Evolutionary conservation across 192 early-diverging fungal genomes (phyloP).

Genomic region (Geosiphon pyriformis): DNA sequence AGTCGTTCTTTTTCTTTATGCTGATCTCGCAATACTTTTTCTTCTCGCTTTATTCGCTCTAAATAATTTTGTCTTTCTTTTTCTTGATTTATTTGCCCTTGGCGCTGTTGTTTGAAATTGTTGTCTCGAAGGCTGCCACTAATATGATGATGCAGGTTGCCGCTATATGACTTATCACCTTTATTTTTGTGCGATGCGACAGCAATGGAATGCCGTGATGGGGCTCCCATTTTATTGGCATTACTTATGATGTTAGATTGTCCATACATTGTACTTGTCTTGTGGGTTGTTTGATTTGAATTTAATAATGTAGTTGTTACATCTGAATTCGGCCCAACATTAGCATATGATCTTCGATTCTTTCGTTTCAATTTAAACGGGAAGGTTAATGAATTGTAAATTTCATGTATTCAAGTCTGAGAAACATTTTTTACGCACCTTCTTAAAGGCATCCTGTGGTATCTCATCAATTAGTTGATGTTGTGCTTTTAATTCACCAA

Average conservation of each 20-base stretch:
- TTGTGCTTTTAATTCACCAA: conserved; percentile 40
- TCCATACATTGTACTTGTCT: background rate
- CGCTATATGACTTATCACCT: background rate
- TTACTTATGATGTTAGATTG: background rate
- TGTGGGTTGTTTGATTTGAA: background rate
- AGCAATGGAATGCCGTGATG: background rate
- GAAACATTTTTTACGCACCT: no score
- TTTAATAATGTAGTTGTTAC: background rate
- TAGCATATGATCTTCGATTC: background rate
- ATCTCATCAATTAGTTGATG: background rate
- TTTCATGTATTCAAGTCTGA: no score
- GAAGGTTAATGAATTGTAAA: background rate
- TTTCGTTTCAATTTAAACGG: no score
- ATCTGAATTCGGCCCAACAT: background rate
- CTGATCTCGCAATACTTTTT: background rate
- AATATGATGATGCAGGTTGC: no score
- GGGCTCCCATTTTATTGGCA: background rate
- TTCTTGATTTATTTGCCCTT: background rate
- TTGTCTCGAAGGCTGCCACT: no score
- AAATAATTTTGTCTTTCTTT: background rate
- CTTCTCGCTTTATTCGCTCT: background rate
- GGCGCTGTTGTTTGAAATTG: background rate
- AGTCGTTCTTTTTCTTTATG: background rate
- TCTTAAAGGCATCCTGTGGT: background rate
- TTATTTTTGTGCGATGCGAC: background rate